These are phyloP conservation scores for Neoboletus magnificus DNA, from an alignment of 768 basidiomycete genomes.

Conservation along the genomic window DNA sequence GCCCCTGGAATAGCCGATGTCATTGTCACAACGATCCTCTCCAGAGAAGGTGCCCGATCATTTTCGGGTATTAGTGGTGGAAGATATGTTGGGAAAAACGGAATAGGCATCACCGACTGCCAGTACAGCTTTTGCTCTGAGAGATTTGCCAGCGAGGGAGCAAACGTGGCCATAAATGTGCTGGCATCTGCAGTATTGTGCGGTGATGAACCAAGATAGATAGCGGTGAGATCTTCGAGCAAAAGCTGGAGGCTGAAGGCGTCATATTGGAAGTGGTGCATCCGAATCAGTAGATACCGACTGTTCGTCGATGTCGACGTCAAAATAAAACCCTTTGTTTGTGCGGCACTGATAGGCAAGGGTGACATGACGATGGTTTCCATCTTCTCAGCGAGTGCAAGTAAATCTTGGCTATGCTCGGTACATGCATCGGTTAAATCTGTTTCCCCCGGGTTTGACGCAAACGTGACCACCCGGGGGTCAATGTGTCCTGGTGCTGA, in stretches of 20 bases:
- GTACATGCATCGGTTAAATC: slow-evolving; percentile 7
- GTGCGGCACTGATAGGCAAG: slow-evolving; percentile 16
- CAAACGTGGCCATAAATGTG: slow-evolving; percentile 29
- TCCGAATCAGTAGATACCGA: slow-evolving; percentile 29
- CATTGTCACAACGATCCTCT: slow-evolving; percentile 25
- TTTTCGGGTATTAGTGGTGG: slow-evolving; percentile 14
- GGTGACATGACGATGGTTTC: slow-evolving; percentile 20
- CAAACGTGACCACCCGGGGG: slow-evolving; percentile 27
- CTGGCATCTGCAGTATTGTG: slow-evolving; percentile 22
- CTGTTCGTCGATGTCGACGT: slow-evolving; percentile 1
- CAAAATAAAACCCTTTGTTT: slow-evolving; percentile 22
- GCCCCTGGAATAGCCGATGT: slow-evolving; percentile 42
- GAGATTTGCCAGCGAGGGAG: slow-evolving; percentile 18
- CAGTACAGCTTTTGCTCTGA: slow-evolving; percentile 34
- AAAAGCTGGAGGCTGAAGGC: slow-evolving; percentile 45
- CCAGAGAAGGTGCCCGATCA: not conserved
- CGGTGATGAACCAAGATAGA: slow-evolving; percentile 32
- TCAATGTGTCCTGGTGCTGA: slow-evolving; percentile 12
- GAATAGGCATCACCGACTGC: slow-evolving; percentile 30
- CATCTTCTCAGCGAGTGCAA: slow-evolving; percentile 20
- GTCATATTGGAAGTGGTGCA: slow-evolving; percentile 52
- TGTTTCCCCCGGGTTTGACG: slow-evolving; percentile 3
- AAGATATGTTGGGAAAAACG: slow-evolving; percentile 28
- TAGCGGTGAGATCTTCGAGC: slow-evolving; percentile 36
- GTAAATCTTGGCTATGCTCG: slow-evolving; percentile 5